These are phyloP conservation scores for Aurifilum marmelostoma DNA, from an alignment of 2,329 filamentous ascomycete genomes.

Conservation along the genomic window DNA sequence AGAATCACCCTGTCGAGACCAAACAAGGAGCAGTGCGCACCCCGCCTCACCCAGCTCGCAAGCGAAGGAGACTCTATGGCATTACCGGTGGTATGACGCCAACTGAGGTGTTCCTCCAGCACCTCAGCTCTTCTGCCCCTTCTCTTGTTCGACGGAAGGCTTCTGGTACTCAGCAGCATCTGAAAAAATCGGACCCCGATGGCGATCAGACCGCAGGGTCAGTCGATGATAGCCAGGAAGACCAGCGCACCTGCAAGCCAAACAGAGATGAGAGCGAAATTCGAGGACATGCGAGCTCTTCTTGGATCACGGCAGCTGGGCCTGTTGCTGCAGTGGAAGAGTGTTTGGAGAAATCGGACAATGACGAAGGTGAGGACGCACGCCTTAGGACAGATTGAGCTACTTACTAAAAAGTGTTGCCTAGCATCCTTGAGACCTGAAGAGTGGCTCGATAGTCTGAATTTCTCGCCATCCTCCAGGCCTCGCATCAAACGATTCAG, in stretches of 20 bases:
- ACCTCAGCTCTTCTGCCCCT: constrained; percentile 19
- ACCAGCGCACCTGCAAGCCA: background rate
- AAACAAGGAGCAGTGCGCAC: background rate
- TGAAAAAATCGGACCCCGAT: background rate
- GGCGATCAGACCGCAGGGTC: background rate
- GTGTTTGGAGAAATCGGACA: background rate
- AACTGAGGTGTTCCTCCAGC: constrained; percentile 24
- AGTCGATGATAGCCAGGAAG: background rate
- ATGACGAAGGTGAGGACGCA: constrained; percentile 9
- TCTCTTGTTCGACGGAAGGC: background rate
- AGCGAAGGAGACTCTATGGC: background rate
- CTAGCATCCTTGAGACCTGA: background rate
- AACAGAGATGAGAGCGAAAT: background rate
- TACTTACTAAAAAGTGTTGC: background rate
- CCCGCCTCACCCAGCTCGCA: background rate
- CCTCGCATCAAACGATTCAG: background rate
- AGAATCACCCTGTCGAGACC: background rate
- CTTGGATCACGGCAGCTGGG: background rate
- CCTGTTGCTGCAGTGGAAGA: background rate
- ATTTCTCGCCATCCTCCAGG: background rate
- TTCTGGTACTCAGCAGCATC: background rate
- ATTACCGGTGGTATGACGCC: constrained; percentile 3
- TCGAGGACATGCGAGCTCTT: background rate
- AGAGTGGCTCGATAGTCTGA: background rate
- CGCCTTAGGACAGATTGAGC: background rate